These are phyloP conservation scores for Chlorella sp. DNA, from an alignment of 139 green algal genomes.

Conservation along the genomic window DNA sequence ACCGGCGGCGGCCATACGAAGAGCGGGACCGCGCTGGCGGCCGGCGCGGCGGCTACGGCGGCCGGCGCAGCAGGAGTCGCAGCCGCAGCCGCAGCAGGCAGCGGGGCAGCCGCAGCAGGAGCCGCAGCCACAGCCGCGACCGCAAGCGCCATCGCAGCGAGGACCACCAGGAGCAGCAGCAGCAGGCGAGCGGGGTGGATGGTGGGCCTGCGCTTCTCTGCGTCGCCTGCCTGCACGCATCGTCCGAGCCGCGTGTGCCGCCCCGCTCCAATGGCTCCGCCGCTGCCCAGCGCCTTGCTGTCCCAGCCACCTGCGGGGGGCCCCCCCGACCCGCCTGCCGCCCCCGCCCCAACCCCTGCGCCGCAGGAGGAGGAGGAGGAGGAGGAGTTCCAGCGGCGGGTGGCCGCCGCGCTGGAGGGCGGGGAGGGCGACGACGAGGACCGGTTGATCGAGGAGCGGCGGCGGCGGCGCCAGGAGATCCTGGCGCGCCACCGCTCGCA, in stretches of 20 bases:
- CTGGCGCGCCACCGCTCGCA: constrained; percentile 58
- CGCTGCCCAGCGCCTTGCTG: background rate
- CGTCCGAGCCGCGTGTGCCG: background rate
- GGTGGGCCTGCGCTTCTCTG: background rate
- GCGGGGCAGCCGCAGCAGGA: background rate
- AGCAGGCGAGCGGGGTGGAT: constrained; percentile 15
- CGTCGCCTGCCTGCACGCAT: background rate
- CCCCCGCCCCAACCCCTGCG: background rate
- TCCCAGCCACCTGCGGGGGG: background rate
- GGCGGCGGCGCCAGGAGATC: constrained; percentile 57
- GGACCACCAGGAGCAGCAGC: constrained; percentile 4
- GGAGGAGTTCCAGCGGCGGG: constrained; percentile 28
- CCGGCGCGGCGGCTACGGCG: background rate
- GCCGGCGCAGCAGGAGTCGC: constrained; percentile 1
- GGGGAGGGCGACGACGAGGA: constrained; percentile 55
- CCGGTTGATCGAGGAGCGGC: constrained; percentile 66
- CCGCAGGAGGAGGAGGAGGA: constrained; percentile 40
- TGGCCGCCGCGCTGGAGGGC: constrained; percentile 37
- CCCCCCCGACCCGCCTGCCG: background rate
- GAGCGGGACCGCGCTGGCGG: background rate
- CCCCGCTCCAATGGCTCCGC: background rate
- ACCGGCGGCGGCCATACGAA: constrained; percentile 7
- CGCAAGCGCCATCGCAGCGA: constrained; percentile 22
- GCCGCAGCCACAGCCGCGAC: constrained; percentile 1
- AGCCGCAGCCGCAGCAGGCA: constrained; percentile 4